Conservation (phyloP, 2,329 filamentous ascomycete genomes). For the Colletotrichum gloeosporioides region DNA sequence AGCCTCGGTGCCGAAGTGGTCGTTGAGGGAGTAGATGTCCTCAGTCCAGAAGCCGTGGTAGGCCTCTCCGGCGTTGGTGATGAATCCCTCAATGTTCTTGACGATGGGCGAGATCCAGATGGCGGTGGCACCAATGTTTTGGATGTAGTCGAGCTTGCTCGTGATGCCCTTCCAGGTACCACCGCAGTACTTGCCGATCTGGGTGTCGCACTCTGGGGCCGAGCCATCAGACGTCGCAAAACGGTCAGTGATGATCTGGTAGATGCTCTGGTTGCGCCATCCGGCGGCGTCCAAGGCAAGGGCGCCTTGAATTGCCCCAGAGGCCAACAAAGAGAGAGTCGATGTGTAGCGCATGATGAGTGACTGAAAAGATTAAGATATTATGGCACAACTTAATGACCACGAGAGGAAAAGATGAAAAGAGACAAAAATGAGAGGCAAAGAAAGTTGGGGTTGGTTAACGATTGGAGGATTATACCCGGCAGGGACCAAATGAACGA, state of each 20-base stretch:
- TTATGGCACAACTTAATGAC: not conserved
- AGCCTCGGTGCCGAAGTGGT: slow-evolving; percentile 52
- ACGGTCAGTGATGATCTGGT: slow-evolving; percentile 50
- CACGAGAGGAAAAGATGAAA: not conserved
- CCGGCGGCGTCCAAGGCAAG: slow-evolving; percentile 31
- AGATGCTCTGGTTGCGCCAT: slow-evolving; percentile 48
- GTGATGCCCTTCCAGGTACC: slow-evolving; percentile 55
- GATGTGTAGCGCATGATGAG: not conserved
- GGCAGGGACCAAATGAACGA: not conserved
- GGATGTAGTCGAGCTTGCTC: slow-evolving; percentile 55
- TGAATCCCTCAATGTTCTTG: slow-evolving; percentile 38
- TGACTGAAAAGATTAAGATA: not conserved
- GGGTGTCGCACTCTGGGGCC: slow-evolving; percentile 32
- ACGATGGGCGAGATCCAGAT: slow-evolving; percentile 51
- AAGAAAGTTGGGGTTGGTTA: not conserved
- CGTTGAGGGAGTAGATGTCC: slow-evolving; percentile 47
- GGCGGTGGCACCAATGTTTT: slow-evolving; percentile 49
- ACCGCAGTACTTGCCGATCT: slow-evolving; percentile 48
- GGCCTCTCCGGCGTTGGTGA: slow-evolving; percentile 29
- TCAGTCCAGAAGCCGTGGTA: slow-evolving; percentile 48
- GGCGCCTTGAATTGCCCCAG: slow-evolving; percentile 10
- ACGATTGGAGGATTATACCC: not conserved
- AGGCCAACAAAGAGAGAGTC: slow-evolving; percentile 5
- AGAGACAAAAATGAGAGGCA: not conserved
- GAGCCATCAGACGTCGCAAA: slow-evolving; percentile 45